Conservation (phyloP, 805 yeast species). For the Candida sanyiensis region DNA sequence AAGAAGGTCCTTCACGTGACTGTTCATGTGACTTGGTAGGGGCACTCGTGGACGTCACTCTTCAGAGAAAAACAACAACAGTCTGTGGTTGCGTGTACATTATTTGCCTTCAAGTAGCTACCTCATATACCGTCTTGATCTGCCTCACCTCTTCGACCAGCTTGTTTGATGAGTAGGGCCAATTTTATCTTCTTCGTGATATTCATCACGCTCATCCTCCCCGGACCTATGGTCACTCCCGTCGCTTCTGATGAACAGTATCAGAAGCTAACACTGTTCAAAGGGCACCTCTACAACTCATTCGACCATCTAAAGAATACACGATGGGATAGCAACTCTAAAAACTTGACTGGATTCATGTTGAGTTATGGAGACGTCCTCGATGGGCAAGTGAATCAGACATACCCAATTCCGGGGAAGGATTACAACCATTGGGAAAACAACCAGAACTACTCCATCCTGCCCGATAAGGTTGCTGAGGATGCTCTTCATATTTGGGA, state of each 20-base stretch:
- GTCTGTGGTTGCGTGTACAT: no score
- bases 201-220: slow-evolving; percentile 34
- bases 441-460: slow-evolving; percentile 45
- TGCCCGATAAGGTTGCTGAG: slow-evolving; percentile 53
- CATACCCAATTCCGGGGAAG: slow-evolving; percentile 52
- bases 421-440: slow-evolving; percentile 42
- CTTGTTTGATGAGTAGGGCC: slow-evolving; percentile 18
- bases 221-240: slow-evolving; percentile 33
- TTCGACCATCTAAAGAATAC: slow-evolving; percentile 33
- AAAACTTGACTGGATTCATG: slow-evolving; percentile 68
- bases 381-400: slow-evolving; percentile 37
- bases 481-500: slow-evolving; percentile 52
- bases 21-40: not conserved
- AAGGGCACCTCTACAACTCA: slow-evolving; percentile 30
- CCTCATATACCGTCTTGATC: no score
- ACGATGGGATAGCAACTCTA: slow-evolving; percentile 49
- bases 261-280: slow-evolving; percentile 34
- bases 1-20: no score
- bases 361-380: slow-evolving; percentile 57
- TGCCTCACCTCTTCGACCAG: not conserved
- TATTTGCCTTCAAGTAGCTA: not conserved
- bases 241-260: slow-evolving; percentile 29
- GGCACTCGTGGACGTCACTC: not conserved
- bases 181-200: slow-evolving; percentile 23
- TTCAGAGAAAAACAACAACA: not conserved